These are phyloP conservation scores for Thalassiosira livingstoniorum DNA, from an alignment of 352 stramenopile species.

Conservation along the genomic window DNA sequence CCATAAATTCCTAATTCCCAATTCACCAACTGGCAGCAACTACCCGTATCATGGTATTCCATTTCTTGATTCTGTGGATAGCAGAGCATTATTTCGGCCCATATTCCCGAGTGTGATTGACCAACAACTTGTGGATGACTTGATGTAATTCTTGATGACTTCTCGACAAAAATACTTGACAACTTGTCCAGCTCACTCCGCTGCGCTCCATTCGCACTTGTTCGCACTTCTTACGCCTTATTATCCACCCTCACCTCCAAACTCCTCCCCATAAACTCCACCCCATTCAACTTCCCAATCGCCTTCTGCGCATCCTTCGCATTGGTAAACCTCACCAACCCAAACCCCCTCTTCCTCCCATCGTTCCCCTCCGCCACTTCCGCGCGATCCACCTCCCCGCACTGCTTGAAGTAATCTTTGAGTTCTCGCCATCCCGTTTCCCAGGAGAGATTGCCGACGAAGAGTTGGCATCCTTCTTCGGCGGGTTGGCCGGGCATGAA, in stretches of 20 bases:
- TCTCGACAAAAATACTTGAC: background rate
- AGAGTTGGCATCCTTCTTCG: conserved; percentile 65
- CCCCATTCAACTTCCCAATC: conserved; percentile 91
- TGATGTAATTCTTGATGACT: background rate
- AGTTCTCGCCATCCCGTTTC: conserved; percentile 82
- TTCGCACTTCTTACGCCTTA: conserved; percentile 71
- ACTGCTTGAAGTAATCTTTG: conserved; percentile 85
- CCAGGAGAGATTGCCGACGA: conserved; percentile 81
- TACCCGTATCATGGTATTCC: background rate
- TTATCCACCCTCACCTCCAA: conserved; percentile 94
- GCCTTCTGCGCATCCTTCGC: conserved; percentile 88
- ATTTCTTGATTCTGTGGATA: background rate
- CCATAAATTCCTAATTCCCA: background rate
- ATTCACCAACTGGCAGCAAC: background rate
- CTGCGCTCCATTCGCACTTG: background rate
- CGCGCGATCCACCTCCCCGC: conserved; percentile 77
- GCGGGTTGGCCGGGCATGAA: conserved; percentile 36
- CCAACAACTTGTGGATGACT: no score
- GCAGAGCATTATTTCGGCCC: background rate
- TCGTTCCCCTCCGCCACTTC: conserved; percentile 76
- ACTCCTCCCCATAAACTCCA: conserved; percentile 90
- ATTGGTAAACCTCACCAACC: conserved; percentile 76
- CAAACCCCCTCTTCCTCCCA: conserved; percentile 89
- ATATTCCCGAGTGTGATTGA: no score
- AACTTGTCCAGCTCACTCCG: no score